These are phyloP conservation scores for Discostella stelligera DNA, from an alignment of 352 stramenopile genomes.

Conservation along the genomic window DNA sequence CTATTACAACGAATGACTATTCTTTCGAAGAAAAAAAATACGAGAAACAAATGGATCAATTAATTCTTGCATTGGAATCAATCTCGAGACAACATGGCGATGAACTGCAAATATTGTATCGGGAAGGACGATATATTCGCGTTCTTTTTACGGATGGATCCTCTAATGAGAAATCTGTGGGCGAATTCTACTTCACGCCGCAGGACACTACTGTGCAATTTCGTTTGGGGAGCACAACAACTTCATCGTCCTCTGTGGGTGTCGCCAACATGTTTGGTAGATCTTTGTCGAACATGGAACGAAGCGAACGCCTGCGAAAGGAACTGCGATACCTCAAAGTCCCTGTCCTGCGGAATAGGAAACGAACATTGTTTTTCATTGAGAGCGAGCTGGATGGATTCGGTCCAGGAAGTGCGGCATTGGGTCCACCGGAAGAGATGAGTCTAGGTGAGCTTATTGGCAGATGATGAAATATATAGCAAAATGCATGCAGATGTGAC, in stretches of 20 bases:
- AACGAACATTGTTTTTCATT: slow-evolving; percentile 71
- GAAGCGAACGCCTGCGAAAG: slow-evolving; percentile 72
- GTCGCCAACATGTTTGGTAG: slow-evolving; percentile 14
- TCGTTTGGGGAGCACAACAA: slow-evolving; percentile 43
- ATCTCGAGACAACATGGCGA: slow-evolving; percentile 52
- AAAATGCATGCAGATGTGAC: no score
- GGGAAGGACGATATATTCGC: slow-evolving; percentile 66
- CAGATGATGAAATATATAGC: not conserved
- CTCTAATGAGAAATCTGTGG: slow-evolving; percentile 59
- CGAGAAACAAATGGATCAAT: slow-evolving; percentile 53
- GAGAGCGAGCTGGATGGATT: slow-evolving; percentile 76
- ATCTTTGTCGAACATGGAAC: slow-evolving; percentile 65
- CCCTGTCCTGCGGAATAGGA: slow-evolving; percentile 73
- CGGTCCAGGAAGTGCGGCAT: slow-evolving; percentile 58
- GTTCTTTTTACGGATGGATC: slow-evolving; percentile 61
- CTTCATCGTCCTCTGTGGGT: not conserved
- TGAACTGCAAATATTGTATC: slow-evolving; percentile 40
- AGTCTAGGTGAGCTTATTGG: slow-evolving; percentile 27
- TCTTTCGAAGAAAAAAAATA: slow-evolving; percentile 24
- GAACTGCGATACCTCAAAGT: slow-evolving; percentile 70
- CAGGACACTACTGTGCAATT: slow-evolving; percentile 81
- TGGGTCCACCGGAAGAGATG: slow-evolving; percentile 75
- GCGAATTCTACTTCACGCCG: slow-evolving; percentile 81
- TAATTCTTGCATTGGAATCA: slow-evolving; percentile 58
- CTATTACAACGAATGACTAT: no score